Conservation (phyloP, 331 rosid species). For the Phaseolus coccineus region DNA sequence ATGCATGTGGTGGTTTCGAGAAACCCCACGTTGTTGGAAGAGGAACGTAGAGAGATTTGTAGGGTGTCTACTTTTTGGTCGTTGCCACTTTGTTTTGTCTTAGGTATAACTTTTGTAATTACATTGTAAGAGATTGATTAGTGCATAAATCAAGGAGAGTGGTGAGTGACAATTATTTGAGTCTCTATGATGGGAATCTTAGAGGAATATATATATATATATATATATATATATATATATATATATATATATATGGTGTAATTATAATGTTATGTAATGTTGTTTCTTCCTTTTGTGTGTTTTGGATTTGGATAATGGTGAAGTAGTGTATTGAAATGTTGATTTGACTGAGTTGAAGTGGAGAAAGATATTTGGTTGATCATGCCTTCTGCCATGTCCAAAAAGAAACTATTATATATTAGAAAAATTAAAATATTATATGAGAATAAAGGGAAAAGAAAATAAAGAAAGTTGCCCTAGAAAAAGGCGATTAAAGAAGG, state of each 20-base stretch:
- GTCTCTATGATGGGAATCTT: conserved; percentile 34
- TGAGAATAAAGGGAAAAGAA: not conserved
- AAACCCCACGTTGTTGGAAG: conserved; percentile 66
- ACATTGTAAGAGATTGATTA: conserved; percentile 17
- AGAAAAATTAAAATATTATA: no score
- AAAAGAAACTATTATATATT: no score
- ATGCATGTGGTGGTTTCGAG: conserved; percentile 45
- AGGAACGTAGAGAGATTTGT: conserved; percentile 45
- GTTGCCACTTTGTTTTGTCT: conserved; percentile 26
- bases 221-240: no score
- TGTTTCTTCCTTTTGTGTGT: conserved; percentile 44
- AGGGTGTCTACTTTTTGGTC: conserved; percentile 38
- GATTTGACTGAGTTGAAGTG: conserved; percentile 44
- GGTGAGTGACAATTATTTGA: not conserved
- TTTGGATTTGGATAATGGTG: conserved; percentile 43
- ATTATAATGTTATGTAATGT: conserved; percentile 33
- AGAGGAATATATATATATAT: conserved; percentile 11
- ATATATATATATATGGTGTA: not conserved
- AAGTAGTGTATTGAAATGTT: conserved; percentile 38
- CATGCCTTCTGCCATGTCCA: not conserved
- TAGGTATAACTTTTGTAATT: conserved; percentile 36
- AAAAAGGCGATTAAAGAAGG: conserved; percentile 1
- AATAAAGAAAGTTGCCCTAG: not conserved
- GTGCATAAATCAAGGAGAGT: conserved; percentile 23
- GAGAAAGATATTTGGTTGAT: conserved; percentile 35